Evolutionary conservation across 169 alveolate genomes (phyloP).

Genomic region (Perkinsus chesapeaki): DNA sequence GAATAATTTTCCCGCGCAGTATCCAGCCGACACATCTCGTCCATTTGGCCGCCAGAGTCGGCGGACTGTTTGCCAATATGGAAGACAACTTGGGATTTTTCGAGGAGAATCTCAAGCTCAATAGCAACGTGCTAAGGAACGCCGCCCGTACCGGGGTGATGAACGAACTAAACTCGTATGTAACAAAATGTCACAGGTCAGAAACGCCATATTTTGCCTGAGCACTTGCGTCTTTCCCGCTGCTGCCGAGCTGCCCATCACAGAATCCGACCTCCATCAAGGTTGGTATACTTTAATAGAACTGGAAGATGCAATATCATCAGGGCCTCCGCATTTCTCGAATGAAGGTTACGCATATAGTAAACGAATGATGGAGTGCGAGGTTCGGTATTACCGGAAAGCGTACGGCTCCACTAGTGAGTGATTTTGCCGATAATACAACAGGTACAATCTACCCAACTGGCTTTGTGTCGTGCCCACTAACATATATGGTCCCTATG

Average conservation of each 20-base stretch:
- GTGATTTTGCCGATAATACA: constrained; percentile 7
- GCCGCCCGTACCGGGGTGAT: neutral
- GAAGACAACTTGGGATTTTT: constrained; percentile 31
- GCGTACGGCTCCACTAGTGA: neutral
- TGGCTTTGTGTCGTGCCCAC: constrained; percentile 38
- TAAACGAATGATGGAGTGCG: constrained; percentile 37
- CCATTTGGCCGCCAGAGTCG: constrained; percentile 47
- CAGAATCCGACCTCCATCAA: constrained; percentile 27
- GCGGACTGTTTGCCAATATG: constrained; percentile 47
- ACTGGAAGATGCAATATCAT: neutral
- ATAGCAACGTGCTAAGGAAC: constrained; percentile 14
- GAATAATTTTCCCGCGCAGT: neutral
- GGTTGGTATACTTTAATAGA: neutral
- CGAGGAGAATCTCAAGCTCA: constrained; percentile 31
- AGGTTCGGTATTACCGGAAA: constrained; percentile 6
- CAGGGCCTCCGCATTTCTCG: constrained; percentile 39
- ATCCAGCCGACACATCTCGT: constrained; percentile 31
- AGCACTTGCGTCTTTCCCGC: constrained; percentile 46
- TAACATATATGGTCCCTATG: constrained; percentile 44
- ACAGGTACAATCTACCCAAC: neutral
- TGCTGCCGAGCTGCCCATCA: constrained; percentile 2
- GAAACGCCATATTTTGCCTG: constrained; percentile 33
- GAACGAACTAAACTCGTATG: neutral
- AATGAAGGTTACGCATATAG: constrained; percentile 46
- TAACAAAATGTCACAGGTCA: constrained; percentile 13